phyloP scores from a whole-genome alignment of 1,139 yeast genomes.

The Pichia sp. region DNA sequence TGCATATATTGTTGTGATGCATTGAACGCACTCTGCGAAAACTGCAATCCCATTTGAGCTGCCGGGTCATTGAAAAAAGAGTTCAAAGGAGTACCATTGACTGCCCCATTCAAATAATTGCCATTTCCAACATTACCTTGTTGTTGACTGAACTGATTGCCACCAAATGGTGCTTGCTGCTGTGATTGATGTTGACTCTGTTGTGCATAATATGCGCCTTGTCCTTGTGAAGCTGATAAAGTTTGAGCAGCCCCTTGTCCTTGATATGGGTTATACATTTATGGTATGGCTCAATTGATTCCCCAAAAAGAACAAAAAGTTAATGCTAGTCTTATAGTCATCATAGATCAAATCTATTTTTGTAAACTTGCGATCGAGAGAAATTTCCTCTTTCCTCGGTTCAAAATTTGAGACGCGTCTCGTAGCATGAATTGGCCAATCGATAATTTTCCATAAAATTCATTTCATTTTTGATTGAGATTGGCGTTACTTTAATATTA shows the following conservation, averaged over 20 bases:
- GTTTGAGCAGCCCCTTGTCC: no score
- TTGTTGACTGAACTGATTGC: not conserved
- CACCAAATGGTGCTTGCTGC: not conserved
- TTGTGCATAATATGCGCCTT: constrained; percentile 4
- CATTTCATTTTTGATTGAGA: no score
- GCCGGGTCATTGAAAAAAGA: constrained; percentile 69
- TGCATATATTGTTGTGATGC: constrained; percentile 67
- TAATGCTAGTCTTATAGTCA: not conserved
- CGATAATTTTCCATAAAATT: no score
- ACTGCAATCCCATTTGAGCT: constrained; percentile 78
- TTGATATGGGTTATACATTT: constrained; percentile 30
- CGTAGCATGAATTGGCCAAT: no score
- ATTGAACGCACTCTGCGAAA: constrained; percentile 78
- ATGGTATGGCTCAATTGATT: not conserved
- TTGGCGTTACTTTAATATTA: no score
- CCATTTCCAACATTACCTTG: not conserved
- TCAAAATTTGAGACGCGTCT: no score
- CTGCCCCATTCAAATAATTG: not conserved
- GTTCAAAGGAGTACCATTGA: constrained; percentile 10
- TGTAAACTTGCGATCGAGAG: no score
- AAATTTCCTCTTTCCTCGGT: no score
- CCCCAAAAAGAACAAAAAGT: not conserved
- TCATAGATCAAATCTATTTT: no score
- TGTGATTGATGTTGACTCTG: constrained; percentile 1
- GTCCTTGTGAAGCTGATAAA: not conserved